Percentiles rank a stretch among this genome's conserved stretches.
These are phyloP conservation scores for Capronia americana DNA, from an alignment of 2,329 filamentous ascomycete genomes.

Conservation along the genomic window DNA sequence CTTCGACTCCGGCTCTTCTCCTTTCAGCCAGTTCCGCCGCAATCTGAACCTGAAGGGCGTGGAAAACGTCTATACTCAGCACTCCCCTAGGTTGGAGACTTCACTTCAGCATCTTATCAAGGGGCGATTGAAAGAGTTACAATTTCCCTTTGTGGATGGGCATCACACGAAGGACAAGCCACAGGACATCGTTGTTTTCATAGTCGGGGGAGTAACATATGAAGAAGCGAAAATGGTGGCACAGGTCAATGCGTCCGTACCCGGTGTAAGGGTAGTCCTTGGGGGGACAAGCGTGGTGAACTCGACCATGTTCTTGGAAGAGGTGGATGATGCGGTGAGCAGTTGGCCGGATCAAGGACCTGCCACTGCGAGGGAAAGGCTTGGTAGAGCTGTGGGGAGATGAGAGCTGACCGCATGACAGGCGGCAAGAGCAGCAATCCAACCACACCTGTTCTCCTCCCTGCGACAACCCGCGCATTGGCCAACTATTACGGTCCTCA, in stretches of 20 bases:
- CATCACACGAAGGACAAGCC: constrained; percentile 90
- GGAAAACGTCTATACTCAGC: constrained; percentile 98
- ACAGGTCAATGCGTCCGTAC: constrained; percentile 89
- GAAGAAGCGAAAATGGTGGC: constrained; percentile 97
- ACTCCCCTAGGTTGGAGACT: constrained; percentile 83
- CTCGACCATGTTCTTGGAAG: constrained; percentile 83
- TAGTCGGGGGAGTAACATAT: constrained; percentile 91
- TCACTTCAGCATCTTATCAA: constrained; percentile 94
- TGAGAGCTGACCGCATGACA: constrained; percentile 12
- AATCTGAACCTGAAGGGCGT: constrained; percentile 82
- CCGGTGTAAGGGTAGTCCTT: constrained; percentile 85
- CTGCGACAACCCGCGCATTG: too few species aligned
- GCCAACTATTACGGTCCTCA: too few species aligned
- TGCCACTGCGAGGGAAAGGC: constrained; percentile 65
- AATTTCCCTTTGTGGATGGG: constrained; percentile 93
- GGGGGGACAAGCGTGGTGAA: constrained; percentile 90
- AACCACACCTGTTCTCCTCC: not conserved
- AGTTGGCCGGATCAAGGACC: constrained; percentile 78
- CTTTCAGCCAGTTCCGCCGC: constrained; percentile 86
- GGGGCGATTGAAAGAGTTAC: constrained; percentile 80
- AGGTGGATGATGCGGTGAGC: constrained; percentile 86
- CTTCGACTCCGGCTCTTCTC: constrained; percentile 81
- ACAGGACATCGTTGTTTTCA: constrained; percentile 94
- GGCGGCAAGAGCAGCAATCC: not conserved
- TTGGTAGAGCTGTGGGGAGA: constrained; percentile 55